These are phyloP conservation scores for Quercus engelmannii DNA, from an alignment of 306 rosid species.

Conservation along the genomic window DNA sequence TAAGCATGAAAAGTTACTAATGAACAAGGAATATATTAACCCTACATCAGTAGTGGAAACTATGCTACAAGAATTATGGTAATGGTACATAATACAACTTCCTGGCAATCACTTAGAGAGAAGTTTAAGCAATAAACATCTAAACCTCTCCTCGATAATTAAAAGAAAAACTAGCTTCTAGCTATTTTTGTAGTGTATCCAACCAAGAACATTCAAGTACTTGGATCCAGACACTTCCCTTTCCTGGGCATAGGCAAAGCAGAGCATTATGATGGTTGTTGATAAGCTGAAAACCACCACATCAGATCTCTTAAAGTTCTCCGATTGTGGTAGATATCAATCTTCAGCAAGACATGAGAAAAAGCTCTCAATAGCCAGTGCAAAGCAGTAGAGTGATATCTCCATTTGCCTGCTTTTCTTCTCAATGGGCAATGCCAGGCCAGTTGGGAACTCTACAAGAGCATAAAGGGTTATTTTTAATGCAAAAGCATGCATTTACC, in stretches of 20 bases:
- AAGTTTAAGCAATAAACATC: neutral
- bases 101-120: neutral
- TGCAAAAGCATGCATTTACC: slow-evolving; percentile 23
- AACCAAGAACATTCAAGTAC: slow-evolving; percentile 72
- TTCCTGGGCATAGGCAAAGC: slow-evolving; percentile 64
- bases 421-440: slow-evolving; percentile 63
- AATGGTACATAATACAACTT: neutral
- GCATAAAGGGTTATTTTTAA: neutral
- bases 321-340: slow-evolving; percentile 64
- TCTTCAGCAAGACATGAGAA: slow-evolving; percentile 74
- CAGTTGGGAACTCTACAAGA: slow-evolving; percentile 70
- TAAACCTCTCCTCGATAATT: no score
- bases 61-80: neutral
- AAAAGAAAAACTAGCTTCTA: neutral
- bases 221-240: slow-evolving; percentile 87
- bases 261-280: slow-evolving; percentile 95
- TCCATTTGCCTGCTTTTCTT: slow-evolving; percentile 84
- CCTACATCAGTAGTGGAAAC: neutral
- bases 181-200: slow-evolving; percentile 73
- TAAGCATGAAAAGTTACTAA: neutral
- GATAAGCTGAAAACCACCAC: slow-evolving; percentile 80
- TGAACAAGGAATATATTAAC: neutral
- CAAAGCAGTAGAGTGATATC: slow-evolving; percentile 75
- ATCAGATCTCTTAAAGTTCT: slow-evolving; percentile 72
- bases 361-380: slow-evolving; percentile 90